Evolutionary conservation across 2,329 filamentous ascomycete genomes (phyloP).

Genomic region (Trichoderma cornu-damae): DNA sequence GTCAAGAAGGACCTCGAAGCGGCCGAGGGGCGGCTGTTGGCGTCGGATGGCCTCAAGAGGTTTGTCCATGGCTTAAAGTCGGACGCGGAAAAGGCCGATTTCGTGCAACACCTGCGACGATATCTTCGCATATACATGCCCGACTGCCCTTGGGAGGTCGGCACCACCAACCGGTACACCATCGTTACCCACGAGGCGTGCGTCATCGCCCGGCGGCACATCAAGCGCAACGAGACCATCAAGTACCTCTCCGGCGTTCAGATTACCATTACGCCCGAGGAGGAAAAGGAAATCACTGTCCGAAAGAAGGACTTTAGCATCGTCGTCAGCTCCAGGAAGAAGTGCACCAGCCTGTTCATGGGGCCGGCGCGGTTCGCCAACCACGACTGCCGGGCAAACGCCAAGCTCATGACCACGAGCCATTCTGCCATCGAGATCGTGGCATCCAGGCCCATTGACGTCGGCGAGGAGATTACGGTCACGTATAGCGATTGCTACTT

Average conservation of each 20-base stretch:
- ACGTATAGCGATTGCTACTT: conserved; percentile 96
- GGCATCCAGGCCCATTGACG: conserved; percentile 71
- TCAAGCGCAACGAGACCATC: conserved; percentile 77
- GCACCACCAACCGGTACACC: conserved; percentile 88
- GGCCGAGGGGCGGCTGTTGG: conserved; percentile 68
- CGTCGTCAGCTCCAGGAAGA: conserved; percentile 87
- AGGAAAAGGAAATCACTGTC: conserved; percentile 74
- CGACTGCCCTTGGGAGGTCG: conserved; percentile 91
- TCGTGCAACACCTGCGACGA: conserved; percentile 75
- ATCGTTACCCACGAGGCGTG: conserved; percentile 85
- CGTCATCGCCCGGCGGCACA: conserved; percentile 72
- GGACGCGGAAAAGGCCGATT: conserved; percentile 78
- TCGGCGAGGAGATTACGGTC: conserved; percentile 93
- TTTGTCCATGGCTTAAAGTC: conserved; percentile 65
- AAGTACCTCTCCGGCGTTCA: conserved; percentile 90
- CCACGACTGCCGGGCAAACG: conserved; percentile 93
- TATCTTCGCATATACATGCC: conserved; percentile 91
- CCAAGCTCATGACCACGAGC: conserved; percentile 75
- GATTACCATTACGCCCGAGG: conserved; percentile 85
- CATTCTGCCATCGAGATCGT: conserved; percentile 87
- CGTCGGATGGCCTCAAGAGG: conserved; percentile 66
- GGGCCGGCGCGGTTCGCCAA: conserved; percentile 95
- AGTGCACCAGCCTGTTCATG: conserved; percentile 85
- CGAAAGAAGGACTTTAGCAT: conserved; percentile 94
- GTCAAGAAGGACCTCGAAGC: conserved; percentile 64